Evolutionary conservation across 208 protist species (phyloP).

Genomic region (Acanthamoeba castellanii): DNA sequence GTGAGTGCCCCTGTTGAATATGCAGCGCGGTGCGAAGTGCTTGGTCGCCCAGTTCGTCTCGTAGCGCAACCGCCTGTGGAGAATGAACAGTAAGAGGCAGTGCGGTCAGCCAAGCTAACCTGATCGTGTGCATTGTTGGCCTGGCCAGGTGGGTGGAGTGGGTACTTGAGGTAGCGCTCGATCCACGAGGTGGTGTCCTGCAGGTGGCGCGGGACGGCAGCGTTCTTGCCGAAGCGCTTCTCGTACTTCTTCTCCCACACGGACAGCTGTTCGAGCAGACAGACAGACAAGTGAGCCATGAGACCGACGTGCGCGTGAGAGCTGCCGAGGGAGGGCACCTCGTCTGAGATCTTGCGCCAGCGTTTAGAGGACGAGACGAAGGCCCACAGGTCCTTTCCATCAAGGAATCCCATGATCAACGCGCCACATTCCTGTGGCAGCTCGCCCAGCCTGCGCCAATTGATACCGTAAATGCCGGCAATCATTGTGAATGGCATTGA

Average conservation of each 20-base stretch:
- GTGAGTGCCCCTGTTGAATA: constrained; percentile 28
- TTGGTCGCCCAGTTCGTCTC: constrained; percentile 48
- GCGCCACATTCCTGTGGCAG: constrained; percentile 19
- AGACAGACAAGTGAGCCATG: neutral
- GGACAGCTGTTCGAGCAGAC: neutral
- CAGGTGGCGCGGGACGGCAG: neutral
- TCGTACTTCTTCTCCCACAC: constrained; percentile 54
- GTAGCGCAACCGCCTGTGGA: constrained; percentile 6
- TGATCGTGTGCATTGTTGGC: neutral
- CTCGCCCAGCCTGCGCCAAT: neutral
- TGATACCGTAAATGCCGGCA: neutral
- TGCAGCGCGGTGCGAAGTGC: neutral
- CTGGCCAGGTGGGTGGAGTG: neutral
- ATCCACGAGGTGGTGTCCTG: neutral
- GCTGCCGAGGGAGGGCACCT: neutral
- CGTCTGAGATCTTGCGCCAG: constrained; percentile 47
- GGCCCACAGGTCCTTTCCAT: constrained; percentile 36
- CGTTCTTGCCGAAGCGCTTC: constrained; percentile 19
- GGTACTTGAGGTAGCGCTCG: constrained; percentile 31
- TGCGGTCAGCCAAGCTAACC: too few relatives aligned
- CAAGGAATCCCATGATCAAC: constrained; percentile 9
- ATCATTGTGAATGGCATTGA: neutral
- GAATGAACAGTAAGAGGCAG: neutral
- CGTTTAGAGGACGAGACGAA: constrained; percentile 44
- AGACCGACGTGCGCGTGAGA: neutral